Evolutionary conservation across 106 monocot genomes (phyloP).

Genomic region (Acanthochlamys bracteata): DNA sequence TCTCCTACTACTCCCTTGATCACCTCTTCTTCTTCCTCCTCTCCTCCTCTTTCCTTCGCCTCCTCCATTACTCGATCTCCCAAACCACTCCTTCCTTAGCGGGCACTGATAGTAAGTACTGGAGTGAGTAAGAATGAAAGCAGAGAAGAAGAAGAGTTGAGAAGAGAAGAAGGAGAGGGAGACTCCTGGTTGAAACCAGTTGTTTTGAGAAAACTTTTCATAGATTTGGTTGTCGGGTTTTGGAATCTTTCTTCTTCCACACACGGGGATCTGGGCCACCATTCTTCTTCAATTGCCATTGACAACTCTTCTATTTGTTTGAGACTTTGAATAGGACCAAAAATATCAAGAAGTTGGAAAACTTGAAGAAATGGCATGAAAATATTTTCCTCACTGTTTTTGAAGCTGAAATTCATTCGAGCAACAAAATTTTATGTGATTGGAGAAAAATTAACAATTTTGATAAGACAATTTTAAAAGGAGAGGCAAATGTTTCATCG

Average conservation of each 20-base stretch:
- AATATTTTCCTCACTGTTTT: too few relatives aligned
- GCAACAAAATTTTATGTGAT: too few relatives aligned
- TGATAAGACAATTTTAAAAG: too few relatives aligned
- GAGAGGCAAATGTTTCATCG: too few relatives aligned
- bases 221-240: constrained; percentile 60
- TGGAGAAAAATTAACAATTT: too few relatives aligned
- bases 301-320: background rate
- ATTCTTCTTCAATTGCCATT: background rate
- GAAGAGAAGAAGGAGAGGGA: background rate
- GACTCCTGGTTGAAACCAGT: background rate
- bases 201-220: constrained; percentile 1
- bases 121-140: background rate
- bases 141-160: background rate
- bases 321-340: too few relatives aligned
- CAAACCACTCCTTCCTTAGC: background rate
- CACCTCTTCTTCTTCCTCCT: background rate
- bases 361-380: too few relatives aligned
- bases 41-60: constrained; percentile 4
- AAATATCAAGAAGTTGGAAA: too few relatives aligned
- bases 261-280: background rate
- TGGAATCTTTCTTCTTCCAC: constrained; percentile 9
- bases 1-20: constrained; percentile 9
- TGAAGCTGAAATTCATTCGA: too few relatives aligned
- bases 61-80: background rate
- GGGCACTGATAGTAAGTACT: background rate